Evolutionary conservation across 306 rosid species (phyloP), one percentile per base, ranked within the genome.

Genomic region (Cercis canadensis): DNA sequence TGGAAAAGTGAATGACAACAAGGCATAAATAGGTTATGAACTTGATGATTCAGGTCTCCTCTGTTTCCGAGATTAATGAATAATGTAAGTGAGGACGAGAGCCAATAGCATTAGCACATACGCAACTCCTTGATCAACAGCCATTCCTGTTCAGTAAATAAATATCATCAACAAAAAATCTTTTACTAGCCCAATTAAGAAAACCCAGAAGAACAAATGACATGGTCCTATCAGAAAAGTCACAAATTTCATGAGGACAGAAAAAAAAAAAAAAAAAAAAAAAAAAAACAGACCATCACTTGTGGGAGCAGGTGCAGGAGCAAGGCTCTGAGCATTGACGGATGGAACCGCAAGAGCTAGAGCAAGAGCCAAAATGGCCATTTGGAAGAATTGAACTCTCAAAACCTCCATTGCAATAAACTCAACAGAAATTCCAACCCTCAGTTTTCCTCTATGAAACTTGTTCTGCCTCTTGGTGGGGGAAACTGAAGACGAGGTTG

Each of bases 301-400:
- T 0, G 92, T 53, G 18, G 90, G 96, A 47, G 88, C 72, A 64
- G 88, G 90, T n/a, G 93, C 85, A 24, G 96, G 92, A 33, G 87
- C 82, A 73, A 75, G 76, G 55, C 66, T 53, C 59, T 89, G 77
- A 73, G 87, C 90, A 81, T 77, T 76, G 63, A 80, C 67, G 70
- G 90, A 78, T 57, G 90, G 86, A 1, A 70, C 57, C 8, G 70
- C 60, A 34, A 73, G 75, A 37, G 84, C 62, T 70, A 89, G 41
- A 62, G 74, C 77, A 67, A 85, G 63, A 33, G 79, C 81, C 4
- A 74, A 2, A 75, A 74, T 44, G 7, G 85, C 68, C 83, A 83
- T 67, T 0, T 65, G 59, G 11, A 87, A 70, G 19, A 70, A 21
- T 13, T 81, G 80, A 79, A 83, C 57, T 75, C 90, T 87, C 5